These are phyloP conservation scores for Trichoderma brevicompactum DNA, from an alignment of 2,329 filamentous ascomycete species.

Conservation along the genomic window DNA sequence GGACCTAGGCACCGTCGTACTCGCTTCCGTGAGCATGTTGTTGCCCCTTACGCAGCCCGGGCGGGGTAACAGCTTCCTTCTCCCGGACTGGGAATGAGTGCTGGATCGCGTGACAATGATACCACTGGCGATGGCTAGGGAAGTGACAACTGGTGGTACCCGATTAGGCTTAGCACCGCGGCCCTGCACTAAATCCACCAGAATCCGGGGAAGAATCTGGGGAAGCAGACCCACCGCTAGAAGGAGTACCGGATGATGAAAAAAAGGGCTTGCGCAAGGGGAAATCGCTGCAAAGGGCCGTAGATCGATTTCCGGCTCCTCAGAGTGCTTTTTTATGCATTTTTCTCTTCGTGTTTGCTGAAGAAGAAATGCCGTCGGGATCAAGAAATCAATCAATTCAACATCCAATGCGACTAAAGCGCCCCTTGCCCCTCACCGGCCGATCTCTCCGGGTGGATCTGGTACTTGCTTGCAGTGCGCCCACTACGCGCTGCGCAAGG, in stretches of 20 bases:
- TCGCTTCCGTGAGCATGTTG: constrained; percentile 11
- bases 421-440: constrained; percentile 23
- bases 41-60: constrained; percentile 44
- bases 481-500: constrained; percentile 2
- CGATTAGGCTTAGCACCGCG: constrained; percentile 27
- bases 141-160: constrained; percentile 24
- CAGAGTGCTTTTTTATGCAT: too few relatives aligned
- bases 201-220: constrained; percentile 30
- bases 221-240: constrained; percentile 28
- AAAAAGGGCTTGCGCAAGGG: not conserved
- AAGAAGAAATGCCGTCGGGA: constrained; percentile 3
- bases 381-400: not conserved
- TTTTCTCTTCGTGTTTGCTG: not conserved
- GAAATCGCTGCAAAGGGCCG: not conserved
- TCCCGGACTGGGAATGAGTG: constrained; percentile 20
- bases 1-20: constrained; percentile 19
- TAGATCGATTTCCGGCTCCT: not conserved
- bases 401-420: constrained; percentile 22
- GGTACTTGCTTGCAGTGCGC: constrained; percentile 4
- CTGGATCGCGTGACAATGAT: constrained; percentile 30
- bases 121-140: constrained; percentile 20
- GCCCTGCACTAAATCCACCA: constrained; percentile 16
- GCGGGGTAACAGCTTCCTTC: constrained; percentile 46
- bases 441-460: constrained; percentile 22
- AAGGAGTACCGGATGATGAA: not conserved